Conservation (phyloP, 1,284 basidiomycete species). For the Trametes sp. region DNA sequence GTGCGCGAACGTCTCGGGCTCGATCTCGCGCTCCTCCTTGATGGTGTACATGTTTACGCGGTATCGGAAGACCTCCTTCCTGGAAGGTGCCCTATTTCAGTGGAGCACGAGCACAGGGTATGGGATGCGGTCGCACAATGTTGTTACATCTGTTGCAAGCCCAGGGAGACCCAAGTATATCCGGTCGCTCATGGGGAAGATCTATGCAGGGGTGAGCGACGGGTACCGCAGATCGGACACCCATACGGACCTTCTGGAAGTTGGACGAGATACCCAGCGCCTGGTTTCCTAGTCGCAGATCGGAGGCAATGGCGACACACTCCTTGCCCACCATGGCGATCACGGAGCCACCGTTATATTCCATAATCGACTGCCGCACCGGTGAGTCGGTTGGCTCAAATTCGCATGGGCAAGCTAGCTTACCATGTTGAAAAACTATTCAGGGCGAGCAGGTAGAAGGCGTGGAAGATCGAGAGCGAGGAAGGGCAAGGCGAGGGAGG, state of each 20-base stretch:
- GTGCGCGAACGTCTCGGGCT: constrained; percentile 96
- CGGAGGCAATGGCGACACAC: constrained; percentile 98
- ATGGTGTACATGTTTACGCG: constrained; percentile 99
- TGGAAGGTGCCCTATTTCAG: not conserved
- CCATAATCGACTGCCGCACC: constrained; percentile 74
- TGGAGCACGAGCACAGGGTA: not conserved
- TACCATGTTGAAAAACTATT: constrained; percentile 25
- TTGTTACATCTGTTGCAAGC: constrained; percentile 92
- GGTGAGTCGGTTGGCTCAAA: not conserved
- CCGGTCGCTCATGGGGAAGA: constrained; percentile 94
- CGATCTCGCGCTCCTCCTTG: constrained; percentile 98
- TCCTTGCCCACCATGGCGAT: constrained; percentile 99
- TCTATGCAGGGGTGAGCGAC: constrained; percentile 52
- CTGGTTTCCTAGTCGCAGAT: constrained; percentile 92
- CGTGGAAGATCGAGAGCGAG: not conserved
- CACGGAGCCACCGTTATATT: constrained; percentile 95
- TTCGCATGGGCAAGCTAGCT: not conserved
- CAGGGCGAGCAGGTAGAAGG: not conserved
- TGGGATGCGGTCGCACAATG: constrained; percentile 66
- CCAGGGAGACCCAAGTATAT: constrained; percentile 95
- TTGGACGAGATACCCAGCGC: constrained; percentile 89
- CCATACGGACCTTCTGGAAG: constrained; percentile 85
- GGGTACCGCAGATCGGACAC: not conserved
- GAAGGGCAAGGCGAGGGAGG: constrained; percentile 1
- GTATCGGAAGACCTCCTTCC: constrained; percentile 90